phyloP scores from a whole-genome alignment of 2,329 filamentous ascomycete genomes.

The Lecanosticta acicola region DNA sequence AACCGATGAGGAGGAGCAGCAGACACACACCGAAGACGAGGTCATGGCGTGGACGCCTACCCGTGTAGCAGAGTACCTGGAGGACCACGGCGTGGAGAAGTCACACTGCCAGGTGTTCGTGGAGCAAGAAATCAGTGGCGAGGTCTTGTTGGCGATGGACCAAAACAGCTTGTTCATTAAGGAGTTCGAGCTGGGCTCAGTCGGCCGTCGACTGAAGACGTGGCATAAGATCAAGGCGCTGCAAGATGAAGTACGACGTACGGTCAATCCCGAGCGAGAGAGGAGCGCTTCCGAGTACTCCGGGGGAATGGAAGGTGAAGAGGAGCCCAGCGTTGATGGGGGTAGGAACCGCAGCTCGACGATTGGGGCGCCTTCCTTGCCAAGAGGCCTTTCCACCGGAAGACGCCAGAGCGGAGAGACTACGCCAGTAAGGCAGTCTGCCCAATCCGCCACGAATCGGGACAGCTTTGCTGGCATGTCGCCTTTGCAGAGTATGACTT shows the following conservation, averaged over 20 bases:
- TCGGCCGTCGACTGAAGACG: constrained; percentile 82
- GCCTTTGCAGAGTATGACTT: constrained; percentile 29
- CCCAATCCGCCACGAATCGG: constrained; percentile 36
- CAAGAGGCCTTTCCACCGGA: constrained; percentile 15
- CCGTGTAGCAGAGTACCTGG: constrained; percentile 83
- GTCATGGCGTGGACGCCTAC: constrained; percentile 74
- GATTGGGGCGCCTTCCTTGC: constrained; percentile 24
- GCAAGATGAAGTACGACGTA: constrained; percentile 74
- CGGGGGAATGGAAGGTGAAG: constrained; percentile 32
- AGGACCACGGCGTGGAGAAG: constrained; percentile 76
- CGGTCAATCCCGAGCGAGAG: constrained; percentile 40
- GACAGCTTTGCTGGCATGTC: constrained; percentile 21
- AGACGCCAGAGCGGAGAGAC: constrained; percentile 18
- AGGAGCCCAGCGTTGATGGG: constrained; percentile 37
- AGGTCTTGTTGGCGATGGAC: constrained; percentile 90
- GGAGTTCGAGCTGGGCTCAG: constrained; percentile 86
- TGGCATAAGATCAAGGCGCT: constrained; percentile 94
- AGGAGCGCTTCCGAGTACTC: constrained; percentile 40
- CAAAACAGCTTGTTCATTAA: constrained; percentile 93
- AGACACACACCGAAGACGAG: constrained; percentile 62
- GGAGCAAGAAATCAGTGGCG: constrained; percentile 92
- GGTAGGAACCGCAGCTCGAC: constrained; percentile 45
- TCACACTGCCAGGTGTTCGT: constrained; percentile 90
- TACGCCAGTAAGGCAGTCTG: constrained; percentile 7
- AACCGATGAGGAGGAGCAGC: constrained; percentile 86